Evolutionary conservation across 2,329 filamentous ascomycete genomes (phyloP), one percentile per base, ranked within the genome.

Genomic region (Elsinoe necatrix): DNA sequence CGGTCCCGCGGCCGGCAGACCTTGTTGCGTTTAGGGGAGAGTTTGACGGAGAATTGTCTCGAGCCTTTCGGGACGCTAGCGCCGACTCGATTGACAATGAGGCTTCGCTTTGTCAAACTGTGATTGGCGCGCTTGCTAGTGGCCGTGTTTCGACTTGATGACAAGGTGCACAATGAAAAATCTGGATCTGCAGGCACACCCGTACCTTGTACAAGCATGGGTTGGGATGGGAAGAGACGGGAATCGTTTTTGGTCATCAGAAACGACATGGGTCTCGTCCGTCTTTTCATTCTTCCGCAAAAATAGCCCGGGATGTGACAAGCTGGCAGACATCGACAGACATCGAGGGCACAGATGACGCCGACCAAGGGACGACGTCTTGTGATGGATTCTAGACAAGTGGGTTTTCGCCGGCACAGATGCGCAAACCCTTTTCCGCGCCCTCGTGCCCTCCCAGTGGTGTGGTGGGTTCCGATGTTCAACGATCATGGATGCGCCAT

Each of bases 41-140:
- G 48, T 52, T 52, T 52, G 48, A 52, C 48, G 37, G 48, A 52
- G 48, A 35, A 43, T 4, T 52, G 48, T 52, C 48, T 52, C 48
- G 48, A 52, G 31, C 31, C 29, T 18, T 29, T 25, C 29, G 29
- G 25, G 14, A 25, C 20, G 9, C 31, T 39, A 39, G 31, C 27
- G 31, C 48, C 48, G 6, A 39, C 31, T 39, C 48, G 48, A 52
- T 52, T 52, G 45, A 50, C 45, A 34, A 52, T n/a, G 48, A 39
- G 48, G 48, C 48, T 52, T 52, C 14, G 31, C 8, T 21, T 39
- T 14, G n/a, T 8, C 16, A 4, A n/a, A 9, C 18, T 2, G 12
- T 52, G 29, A 52, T 52, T 52, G 48, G 48, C 31, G 25, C 48
- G 48, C 48, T 35, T 23, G n/a, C 25, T 45, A 37, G 31, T 39